Conservation (phyloP, 768 basidiomycete genomes). For the Leccinum pellstonianum region DNA sequence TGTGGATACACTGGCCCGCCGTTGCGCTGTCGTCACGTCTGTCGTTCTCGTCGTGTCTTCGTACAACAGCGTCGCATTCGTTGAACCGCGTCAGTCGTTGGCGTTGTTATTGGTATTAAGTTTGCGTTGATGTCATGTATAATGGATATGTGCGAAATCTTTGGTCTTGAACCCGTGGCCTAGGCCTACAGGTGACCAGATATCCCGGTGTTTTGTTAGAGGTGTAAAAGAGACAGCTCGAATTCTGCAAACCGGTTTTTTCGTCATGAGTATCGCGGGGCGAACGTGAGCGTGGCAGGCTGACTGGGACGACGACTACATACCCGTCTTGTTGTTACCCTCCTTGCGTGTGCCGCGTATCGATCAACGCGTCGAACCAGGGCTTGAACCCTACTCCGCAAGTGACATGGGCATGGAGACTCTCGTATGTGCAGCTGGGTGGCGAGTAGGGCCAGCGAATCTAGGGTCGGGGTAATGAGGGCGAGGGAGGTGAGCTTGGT, state of each 20-base stretch:
- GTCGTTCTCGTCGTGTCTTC: too few relatives aligned
- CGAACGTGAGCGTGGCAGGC: background rate
- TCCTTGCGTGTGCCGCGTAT: conserved; percentile 74
- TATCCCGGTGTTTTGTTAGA: conserved; percentile 99
- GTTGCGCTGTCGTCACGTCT: too few relatives aligned
- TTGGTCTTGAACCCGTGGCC: conserved; percentile 58
- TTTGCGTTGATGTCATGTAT: too few relatives aligned
- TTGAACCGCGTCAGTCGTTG: too few relatives aligned
- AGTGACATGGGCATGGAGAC: conserved; percentile 91
- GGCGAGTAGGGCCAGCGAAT: conserved; percentile 73
- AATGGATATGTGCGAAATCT: conserved; percentile 64
- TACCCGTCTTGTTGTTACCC: conserved; percentile 79
- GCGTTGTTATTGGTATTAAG: too few relatives aligned
- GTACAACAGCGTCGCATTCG: too few relatives aligned
- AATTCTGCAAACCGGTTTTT: conserved; percentile 98
- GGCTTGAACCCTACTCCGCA: conserved; percentile 79
- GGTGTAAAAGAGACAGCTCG: conserved; percentile 87
- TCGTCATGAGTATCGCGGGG: conserved; percentile 90
- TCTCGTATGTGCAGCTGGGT: conserved; percentile 93
- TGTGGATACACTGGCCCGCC: too few relatives aligned
- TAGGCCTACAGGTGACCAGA: conserved; percentile 62
- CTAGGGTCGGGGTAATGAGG: conserved; percentile 83
- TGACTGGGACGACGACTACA: conserved; percentile 19
- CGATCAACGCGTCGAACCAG: conserved; percentile 98
- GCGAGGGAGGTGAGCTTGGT: conserved; percentile 84